Evolutionary conservation across 371 early-diverging fungal genomes (phyloP).

Genomic region (Saksenaea vasiformis): DNA sequence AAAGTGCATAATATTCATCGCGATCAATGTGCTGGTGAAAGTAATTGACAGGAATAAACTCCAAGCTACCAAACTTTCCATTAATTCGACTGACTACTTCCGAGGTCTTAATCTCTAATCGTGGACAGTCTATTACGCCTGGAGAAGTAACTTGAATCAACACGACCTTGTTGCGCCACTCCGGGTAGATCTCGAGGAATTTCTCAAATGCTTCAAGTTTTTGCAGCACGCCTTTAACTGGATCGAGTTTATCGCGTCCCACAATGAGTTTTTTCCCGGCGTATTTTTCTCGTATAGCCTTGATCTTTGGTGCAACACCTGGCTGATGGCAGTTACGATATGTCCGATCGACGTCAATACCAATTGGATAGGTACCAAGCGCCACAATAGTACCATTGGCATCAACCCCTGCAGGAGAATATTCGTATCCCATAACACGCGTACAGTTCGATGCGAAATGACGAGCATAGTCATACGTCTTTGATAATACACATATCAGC

Average conservation of each 20-base stretch:
- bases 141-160: constrained; percentile 83
- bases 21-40: constrained; percentile 94
- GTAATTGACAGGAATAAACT: constrained; percentile 91
- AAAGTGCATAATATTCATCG: constrained; percentile 94
- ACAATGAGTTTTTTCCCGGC: constrained; percentile 95
- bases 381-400: constrained; percentile 76
- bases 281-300: constrained; percentile 82
- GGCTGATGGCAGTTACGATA: constrained; percentile 40
- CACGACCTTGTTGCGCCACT: constrained; percentile 88
- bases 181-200: constrained; percentile 87
- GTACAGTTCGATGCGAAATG: constrained; percentile 95
- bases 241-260: constrained; percentile 98
- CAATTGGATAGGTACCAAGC: constrained; percentile 97
- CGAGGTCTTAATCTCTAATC: constrained; percentile 81
- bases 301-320: constrained; percentile 72
- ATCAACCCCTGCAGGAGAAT: constrained; percentile 83
- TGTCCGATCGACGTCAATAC: constrained; percentile 81
- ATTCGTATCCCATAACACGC: constrained; percentile 86
- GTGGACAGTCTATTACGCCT: constrained; percentile 53
- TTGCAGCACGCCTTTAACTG: constrained; percentile 98
- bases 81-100: constrained; percentile 94
- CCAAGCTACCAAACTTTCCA: constrained; percentile 88
- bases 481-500: constrained; percentile 8
- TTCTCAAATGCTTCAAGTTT: constrained; percentile 94
- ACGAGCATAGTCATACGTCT: constrained; percentile 93